Evolutionary conservation across 441 rosid genomes (phyloP).

Genomic region (Hypseocharis bilobata): DNA sequence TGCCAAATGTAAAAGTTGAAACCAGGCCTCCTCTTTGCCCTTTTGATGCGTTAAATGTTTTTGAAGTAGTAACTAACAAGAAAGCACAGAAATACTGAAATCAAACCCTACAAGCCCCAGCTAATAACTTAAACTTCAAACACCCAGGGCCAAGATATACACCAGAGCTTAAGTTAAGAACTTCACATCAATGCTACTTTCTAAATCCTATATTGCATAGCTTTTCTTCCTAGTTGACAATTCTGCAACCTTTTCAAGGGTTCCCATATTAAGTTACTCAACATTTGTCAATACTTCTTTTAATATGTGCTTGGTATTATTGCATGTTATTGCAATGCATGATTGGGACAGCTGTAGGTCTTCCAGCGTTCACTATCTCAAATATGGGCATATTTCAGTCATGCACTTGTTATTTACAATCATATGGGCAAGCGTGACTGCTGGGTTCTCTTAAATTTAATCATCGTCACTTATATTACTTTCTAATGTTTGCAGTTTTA

Average conservation of each 20-base stretch:
- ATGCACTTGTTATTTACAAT: neutral
- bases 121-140: too few relatives aligned
- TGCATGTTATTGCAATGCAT: neutral
- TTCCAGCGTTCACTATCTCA: neutral
- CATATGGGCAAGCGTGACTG: neutral
- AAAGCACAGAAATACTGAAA: too few relatives aligned
- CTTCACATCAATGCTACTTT: neutral
- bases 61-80: neutral
- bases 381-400: neutral
- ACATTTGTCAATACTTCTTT: neutral
- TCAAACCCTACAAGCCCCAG: too few relatives aligned
- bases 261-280: neutral
- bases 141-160: too few relatives aligned
- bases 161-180: too few relatives aligned
- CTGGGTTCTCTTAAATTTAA: neutral
- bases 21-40: neutral
- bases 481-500: constrained; percentile 65
- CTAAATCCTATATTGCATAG: neutral
- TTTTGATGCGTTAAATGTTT: neutral
- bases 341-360: neutral
- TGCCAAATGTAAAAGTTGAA: neutral
- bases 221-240: neutral
- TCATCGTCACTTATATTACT: constrained; percentile 6
- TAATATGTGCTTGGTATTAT: neutral
- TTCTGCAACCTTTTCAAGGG: neutral